Conservation (phyloP, 805 yeast genomes). For the Schwanniomyces yamadae region DNA sequence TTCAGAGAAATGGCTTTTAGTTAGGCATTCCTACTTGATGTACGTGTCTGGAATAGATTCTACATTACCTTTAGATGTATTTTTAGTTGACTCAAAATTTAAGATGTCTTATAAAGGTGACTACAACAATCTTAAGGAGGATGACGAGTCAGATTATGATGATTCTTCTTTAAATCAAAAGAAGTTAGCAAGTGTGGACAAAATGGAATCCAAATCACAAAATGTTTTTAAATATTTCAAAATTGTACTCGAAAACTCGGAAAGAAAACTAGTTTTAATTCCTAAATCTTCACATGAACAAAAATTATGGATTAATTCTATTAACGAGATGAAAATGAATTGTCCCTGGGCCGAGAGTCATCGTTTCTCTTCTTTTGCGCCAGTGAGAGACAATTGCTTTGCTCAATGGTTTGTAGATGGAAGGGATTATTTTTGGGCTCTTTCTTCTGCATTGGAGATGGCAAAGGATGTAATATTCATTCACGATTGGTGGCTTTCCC, state of each 20-base stretch:
- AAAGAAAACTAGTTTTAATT: conserved; percentile 71
- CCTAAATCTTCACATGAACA: conserved; percentile 66
- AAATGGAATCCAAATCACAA: conserved; percentile 29
- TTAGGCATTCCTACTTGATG: conserved; percentile 80
- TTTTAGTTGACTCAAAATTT: conserved; percentile 79
- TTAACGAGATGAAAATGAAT: conserved; percentile 63
- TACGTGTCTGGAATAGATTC: conserved; percentile 84
- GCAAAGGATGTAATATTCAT: conserved; percentile 91
- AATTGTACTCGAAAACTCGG: conserved; percentile 66
- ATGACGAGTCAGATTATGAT: conserved; percentile 45
- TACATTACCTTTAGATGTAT: conserved; percentile 88
- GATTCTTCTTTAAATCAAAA: conserved; percentile 34
- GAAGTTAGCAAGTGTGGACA: conserved; percentile 19
- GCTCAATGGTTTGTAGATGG: conserved; percentile 98
- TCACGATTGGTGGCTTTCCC: conserved; percentile 98
- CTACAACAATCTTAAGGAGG: conserved; percentile 22
- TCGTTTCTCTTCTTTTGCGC: conserved; percentile 90
- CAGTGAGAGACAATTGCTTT: conserved; percentile 76
- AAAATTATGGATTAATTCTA: conserved; percentile 72
- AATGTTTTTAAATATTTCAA: conserved; percentile 53
- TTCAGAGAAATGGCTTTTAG: conserved; percentile 87
- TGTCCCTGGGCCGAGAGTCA: conserved; percentile 73
- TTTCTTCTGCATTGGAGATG: conserved; percentile 86
- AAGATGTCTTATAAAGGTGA: conserved; percentile 51
- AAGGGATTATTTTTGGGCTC: conserved; percentile 95